Percentiles rank a stretch among this genome's conserved stretches.
Conservation (phyloP, 306 rosid genomes). For the Vicia sativa region DNA sequence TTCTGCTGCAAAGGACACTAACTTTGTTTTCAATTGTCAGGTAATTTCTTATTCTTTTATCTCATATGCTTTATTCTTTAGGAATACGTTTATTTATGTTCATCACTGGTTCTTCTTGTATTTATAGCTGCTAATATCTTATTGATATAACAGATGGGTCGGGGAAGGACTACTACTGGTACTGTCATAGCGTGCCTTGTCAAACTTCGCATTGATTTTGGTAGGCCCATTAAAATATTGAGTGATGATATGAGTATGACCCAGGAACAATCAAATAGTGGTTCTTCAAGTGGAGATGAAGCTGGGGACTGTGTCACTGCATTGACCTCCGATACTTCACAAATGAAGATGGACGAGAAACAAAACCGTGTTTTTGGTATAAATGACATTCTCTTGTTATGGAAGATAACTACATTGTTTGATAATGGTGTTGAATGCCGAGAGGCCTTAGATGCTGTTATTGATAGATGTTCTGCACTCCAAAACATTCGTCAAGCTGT, state of each 20-base stretch:
- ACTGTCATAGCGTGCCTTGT: conserved; percentile 92
- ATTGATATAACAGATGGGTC: conserved; percentile 72
- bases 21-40: conserved; percentile 95
- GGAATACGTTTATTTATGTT: conserved; percentile 13
- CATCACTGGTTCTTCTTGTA: conserved; percentile 21
- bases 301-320: conserved; percentile 45
- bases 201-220: conserved; percentile 80
- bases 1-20: conserved; percentile 74
- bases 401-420: conserved; percentile 87
- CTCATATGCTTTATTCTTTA: conserved; percentile 26
- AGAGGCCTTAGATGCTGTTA: conserved; percentile 84
- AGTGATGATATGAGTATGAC: conserved; percentile 52
- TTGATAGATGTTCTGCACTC: conserved; percentile 90
- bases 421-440: conserved; percentile 92
- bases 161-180: conserved; percentile 94
- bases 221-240: conserved; percentile 78
- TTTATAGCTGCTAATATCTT: conserved; percentile 25
- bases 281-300: conserved; percentile 77
- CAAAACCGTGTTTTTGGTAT: conserved; percentile 76
- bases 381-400: conserved; percentile 81
- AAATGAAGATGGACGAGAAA: conserved; percentile 50
- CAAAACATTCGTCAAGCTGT: conserved; percentile 94
- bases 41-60: conserved; percentile 47
- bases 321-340: conserved; percentile 40
- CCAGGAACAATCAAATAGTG: conserved; percentile 59